Conservation (phyloP, 768 basidiomycete species). For the Hericium coralloides region DNA sequence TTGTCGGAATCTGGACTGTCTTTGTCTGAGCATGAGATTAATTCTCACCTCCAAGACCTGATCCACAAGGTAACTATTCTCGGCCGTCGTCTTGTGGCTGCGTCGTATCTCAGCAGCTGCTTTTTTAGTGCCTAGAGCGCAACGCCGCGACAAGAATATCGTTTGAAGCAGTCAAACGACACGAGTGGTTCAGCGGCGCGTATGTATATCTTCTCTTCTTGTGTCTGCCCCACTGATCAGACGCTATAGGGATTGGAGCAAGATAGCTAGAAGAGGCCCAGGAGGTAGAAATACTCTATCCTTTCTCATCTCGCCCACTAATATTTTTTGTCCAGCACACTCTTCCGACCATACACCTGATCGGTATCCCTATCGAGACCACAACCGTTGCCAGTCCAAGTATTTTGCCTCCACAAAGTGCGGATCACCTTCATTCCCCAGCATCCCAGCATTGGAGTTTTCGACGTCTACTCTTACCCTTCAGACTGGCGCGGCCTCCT, state of each 20-base stretch:
- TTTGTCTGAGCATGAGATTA: background rate
- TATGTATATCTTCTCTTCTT: background rate
- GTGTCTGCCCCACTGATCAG: background rate
- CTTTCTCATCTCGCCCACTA: background rate
- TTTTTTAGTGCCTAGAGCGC: constrained; percentile 11
- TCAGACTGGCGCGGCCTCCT: background rate
- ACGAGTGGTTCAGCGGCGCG: constrained; percentile 9
- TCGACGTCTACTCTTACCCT: too few species aligned
- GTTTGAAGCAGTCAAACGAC: constrained; percentile 1
- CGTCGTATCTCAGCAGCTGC: background rate
- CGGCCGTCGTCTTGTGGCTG: background rate
- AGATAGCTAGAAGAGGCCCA: background rate
- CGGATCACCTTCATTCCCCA: too few species aligned
- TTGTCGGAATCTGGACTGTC: background rate
- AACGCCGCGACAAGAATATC: constrained; percentile 9
- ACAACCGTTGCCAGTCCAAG: background rate
- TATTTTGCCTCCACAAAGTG: too few species aligned
- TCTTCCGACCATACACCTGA: background rate
- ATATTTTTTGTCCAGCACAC: background rate
- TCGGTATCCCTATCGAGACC: background rate
- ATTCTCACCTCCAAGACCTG: background rate
- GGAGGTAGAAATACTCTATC: background rate
- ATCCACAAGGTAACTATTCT: constrained; percentile 8
- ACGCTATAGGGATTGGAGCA: constrained; percentile 7
- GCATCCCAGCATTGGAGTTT: too few species aligned